phyloP scores from a whole-genome alignment of 371 early-diverging fungal genomes.

The Capillidium heterosporum region DNA sequence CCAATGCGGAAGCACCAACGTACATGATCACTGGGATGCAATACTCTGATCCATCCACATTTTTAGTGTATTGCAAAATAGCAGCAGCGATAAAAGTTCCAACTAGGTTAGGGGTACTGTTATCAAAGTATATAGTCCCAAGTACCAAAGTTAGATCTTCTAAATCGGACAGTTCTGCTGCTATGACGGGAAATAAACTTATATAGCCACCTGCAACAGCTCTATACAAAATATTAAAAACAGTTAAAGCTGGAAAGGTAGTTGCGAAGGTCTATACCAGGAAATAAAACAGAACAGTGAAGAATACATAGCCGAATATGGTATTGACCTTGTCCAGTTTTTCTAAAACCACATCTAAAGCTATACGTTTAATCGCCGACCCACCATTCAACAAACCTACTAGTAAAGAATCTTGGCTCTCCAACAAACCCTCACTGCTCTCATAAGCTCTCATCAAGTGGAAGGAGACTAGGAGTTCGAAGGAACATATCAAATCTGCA shows the following conservation, averaged over 20 bases:
- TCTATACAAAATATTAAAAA: constrained; percentile 30
- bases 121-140: constrained; percentile 17
- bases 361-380: constrained; percentile 41
- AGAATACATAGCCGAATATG: constrained; percentile 17
- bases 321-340: constrained; percentile 37
- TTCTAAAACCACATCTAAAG: constrained; percentile 36
- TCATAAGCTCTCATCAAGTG: background rate
- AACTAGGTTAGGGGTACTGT: constrained; percentile 15
- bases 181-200: background rate
- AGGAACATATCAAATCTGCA: background rate
- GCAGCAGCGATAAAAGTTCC: constrained; percentile 22
- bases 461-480: constrained; percentile 3
- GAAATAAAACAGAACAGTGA: constrained; percentile 25
- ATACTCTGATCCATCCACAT: background rate
- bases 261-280: constrained; percentile 41
- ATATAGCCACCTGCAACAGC: constrained; percentile 27
- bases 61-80: constrained; percentile 13
- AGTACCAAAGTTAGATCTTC: constrained; percentile 15
- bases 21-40: constrained; percentile 4
- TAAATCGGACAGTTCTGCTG: background rate
- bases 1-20: background rate
- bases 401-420: constrained; percentile 21
- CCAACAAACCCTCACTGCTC: constrained; percentile 11
- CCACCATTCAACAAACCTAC: constrained; percentile 31
- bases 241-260: constrained; percentile 19